Evolutionary conservation across 2,329 filamentous ascomycete species (phyloP).

Genomic region (Tolypocladium paradoxum): DNA sequence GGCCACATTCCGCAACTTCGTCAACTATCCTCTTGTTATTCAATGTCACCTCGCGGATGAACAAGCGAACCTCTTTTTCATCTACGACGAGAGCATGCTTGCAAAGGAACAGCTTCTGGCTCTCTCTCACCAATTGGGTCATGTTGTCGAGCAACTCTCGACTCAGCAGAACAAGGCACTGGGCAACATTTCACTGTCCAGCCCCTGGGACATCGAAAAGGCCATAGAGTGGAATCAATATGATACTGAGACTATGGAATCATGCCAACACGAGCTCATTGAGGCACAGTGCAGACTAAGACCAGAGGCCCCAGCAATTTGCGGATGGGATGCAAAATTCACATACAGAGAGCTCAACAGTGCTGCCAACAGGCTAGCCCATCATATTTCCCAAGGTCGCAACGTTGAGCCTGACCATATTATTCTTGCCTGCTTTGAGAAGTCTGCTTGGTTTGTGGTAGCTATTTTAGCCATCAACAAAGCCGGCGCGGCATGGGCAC

Average conservation of each 20-base stretch:
- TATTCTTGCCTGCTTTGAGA: conserved; percentile 7
- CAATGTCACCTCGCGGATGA: background rate
- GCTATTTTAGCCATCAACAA: conserved; percentile 5
- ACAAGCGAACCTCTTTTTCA: background rate
- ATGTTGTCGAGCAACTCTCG: background rate
- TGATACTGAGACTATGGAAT: background rate
- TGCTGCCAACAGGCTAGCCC: conserved; percentile 26
- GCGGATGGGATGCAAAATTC: conserved; percentile 31
- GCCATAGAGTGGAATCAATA: background rate
- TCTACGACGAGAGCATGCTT: conserved; percentile 1
- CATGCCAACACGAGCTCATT: conserved; percentile 30
- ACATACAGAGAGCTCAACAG: conserved; percentile 28
- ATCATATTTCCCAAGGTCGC: conserved; percentile 14
- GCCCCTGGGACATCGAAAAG: background rate
- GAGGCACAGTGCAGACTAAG: conserved; percentile 20
- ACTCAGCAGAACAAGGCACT: background rate
- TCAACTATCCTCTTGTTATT: conserved; percentile 5
- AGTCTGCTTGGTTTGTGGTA: conserved; percentile 4
- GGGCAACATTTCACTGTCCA: background rate
- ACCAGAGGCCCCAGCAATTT: conserved; percentile 23
- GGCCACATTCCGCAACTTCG: conserved; percentile 5
- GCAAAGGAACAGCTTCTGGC: background rate
- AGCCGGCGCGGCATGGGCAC: conserved; percentile 4
- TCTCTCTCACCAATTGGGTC: conserved; percentile 1
- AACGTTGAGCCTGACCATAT: background rate